Conservation (phyloP, 345 rosid genomes). For the Lepidium aucheri region DNA sequence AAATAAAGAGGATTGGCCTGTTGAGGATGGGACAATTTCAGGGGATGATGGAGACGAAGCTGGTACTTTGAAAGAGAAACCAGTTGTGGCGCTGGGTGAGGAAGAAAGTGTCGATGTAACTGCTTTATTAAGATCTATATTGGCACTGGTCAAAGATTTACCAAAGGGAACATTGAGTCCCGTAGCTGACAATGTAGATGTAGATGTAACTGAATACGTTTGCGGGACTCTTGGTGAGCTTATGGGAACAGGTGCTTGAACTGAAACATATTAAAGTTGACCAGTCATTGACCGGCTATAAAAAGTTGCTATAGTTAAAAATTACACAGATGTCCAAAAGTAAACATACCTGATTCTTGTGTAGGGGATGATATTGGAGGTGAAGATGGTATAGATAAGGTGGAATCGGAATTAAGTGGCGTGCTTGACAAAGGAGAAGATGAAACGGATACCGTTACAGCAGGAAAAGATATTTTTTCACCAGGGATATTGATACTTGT, state of each 20-base stretch:
- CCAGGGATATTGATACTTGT: conserved; percentile 33
- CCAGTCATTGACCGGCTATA: conserved; percentile 15
- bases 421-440: conserved; percentile 17
- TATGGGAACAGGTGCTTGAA: conserved; percentile 32
- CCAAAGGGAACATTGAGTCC: conserved; percentile 29
- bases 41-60: conserved; percentile 37
- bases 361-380: conserved; percentile 6
- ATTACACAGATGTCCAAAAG: neutral
- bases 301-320: conserved; percentile 12
- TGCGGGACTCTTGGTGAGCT: conserved; percentile 19
- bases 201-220: conserved; percentile 20
- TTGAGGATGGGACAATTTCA: conserved; percentile 22
- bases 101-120: conserved; percentile 17
- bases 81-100: conserved; percentile 22
- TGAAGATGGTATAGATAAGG: conserved; percentile 10
- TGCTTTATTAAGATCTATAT: conserved; percentile 29
- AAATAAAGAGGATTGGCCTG: conserved; percentile 25
- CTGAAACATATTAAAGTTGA: conserved; percentile 18
- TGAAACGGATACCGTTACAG: conserved; percentile 13
- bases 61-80: conserved; percentile 24
- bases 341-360: conserved; percentile 20
- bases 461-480: conserved; percentile 27
- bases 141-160: conserved; percentile 28
- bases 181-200: conserved; percentile 31
- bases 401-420: conserved; percentile 7